Base-by-base conservation (phyloP, 495 filamentous ascomycete species). In the Daldinia bambusicola region DNA sequence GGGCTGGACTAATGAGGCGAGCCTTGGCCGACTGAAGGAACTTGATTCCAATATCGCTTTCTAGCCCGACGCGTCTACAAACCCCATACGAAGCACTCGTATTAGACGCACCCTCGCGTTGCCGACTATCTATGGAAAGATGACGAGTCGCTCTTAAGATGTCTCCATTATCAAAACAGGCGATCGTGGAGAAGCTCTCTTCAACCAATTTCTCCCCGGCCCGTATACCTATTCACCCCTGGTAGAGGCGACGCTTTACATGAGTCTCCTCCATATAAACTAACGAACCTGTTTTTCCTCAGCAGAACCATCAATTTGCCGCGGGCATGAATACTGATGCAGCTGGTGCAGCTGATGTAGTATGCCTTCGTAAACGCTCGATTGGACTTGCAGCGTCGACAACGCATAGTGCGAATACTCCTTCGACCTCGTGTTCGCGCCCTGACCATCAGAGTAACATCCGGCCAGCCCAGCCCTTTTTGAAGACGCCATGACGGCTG, bases 1-100 rank as follows among this genome's bases (percentile, higher is more conserved):
- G 70, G 64, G 70, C 64, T 68, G 70, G 70, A 65, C 45, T 43
- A 59, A 65, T 57, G 55, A 74, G 70, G 70, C 70, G 70, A 70
- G 61, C 31, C 70, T 70, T 66, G 66, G 70, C 70, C 51, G 70
- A 30, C 66, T 66, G 66, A 70, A 69, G 56, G 57, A 66, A 50
- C 30, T 69, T 43, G 30, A 61, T 73, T 36, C 45, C 50, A 69
- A 38, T 22, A 45, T 68, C 40, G 61, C 30, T 57, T 61, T 70
- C 50, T 52, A 37, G 58, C 34, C 61, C 50, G 66, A 69, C 61
- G 61, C 61, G 61, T 66, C 38, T 48, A 32, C 50, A 14, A 57
- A 69, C 70, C 70, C 70, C 70, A 69, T 61, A 73, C 37, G 56
- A 10, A 43, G n/a, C 32, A 56, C n/a, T 36, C n/a, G 16, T 9